Evolutionary conservation across 1,284 basidiomycete species (phyloP).

Genomic region (Pseudozyma hubeiensis): DNA sequence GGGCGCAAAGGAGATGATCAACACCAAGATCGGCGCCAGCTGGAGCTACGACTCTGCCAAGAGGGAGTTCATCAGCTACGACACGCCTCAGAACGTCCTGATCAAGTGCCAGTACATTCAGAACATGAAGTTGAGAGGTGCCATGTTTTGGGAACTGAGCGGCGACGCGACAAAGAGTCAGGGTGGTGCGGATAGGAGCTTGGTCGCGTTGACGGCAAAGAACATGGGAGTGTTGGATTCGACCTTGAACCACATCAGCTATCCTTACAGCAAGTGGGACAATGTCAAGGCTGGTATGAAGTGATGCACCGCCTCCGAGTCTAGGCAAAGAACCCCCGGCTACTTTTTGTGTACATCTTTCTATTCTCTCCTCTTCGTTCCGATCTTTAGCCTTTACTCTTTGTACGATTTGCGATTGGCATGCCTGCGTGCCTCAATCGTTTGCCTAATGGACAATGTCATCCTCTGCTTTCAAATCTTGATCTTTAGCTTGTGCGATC

Average conservation of each 20-base stretch:
- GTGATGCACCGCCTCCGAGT: neutral
- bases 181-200: conserved; percentile 47
- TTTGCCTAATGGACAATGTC: too few species aligned
- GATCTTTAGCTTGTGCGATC: too few species aligned
- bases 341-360: too few species aligned
- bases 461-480: too few species aligned
- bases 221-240: conserved; percentile 67
- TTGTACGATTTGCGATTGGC: too few species aligned
- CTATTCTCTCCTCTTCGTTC: too few species aligned
- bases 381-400: too few species aligned
- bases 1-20: conserved; percentile 77
- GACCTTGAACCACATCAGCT: conserved; percentile 78
- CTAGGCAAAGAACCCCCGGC: too few species aligned
- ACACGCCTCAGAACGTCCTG: conserved; percentile 76
- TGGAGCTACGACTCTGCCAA: conserved; percentile 79
- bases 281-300: conserved; percentile 61
- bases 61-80: conserved; percentile 83
- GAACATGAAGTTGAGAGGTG: conserved; percentile 78
- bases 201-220: conserved; percentile 38
- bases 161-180: conserved; percentile 63
- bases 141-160: conserved; percentile 75
- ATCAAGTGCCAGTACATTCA: conserved; percentile 82
- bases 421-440: too few species aligned
- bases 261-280: conserved; percentile 70
- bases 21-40: conserved; percentile 77